Evolutionary conservation across 495 filamentous ascomycete species (phyloP).

Genomic region (Neurospora cerealis): DNA sequence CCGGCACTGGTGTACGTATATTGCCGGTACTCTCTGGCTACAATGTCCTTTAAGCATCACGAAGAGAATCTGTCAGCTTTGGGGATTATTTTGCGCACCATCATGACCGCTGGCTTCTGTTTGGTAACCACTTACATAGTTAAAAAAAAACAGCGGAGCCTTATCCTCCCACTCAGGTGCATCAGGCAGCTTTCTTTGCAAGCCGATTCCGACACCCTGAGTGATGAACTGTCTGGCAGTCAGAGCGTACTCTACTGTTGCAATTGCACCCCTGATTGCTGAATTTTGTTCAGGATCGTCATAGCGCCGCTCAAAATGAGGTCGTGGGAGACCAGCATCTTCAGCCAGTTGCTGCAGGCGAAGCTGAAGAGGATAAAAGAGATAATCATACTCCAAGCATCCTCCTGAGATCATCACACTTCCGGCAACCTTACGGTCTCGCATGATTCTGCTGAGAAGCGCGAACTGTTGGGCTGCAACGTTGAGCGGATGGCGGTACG

Average conservation of each 20-base stretch:
- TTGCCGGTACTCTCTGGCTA: not conserved
- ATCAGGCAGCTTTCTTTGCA: not conserved
- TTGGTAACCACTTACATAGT: not conserved
- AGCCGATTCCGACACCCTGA: not conserved
- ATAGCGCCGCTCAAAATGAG: no score
- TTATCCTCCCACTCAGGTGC: not conserved
- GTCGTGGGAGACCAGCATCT: no score
- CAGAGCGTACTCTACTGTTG: not conserved
- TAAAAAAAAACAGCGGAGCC: not conserved
- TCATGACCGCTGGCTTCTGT: no score
- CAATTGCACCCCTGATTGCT: not conserved
- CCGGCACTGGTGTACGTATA: not conserved
- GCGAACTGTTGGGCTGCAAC: not conserved
- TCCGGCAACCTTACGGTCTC: not conserved
- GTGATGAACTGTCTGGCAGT: not conserved
- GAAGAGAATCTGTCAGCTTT: not conserved
- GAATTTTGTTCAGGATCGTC: no score
- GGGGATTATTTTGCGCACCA: not conserved
- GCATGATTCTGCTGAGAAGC: not conserved
- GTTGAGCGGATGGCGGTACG: not conserved
- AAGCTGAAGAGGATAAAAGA: not conserved
- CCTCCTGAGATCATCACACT: not conserved
- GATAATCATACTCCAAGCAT: not conserved
- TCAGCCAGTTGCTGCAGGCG: no score
- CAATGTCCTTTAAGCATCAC: not conserved